Base-by-base conservation (phyloP, 768 basidiomycete genomes). In the Psilocybe cyanescens region DNA sequence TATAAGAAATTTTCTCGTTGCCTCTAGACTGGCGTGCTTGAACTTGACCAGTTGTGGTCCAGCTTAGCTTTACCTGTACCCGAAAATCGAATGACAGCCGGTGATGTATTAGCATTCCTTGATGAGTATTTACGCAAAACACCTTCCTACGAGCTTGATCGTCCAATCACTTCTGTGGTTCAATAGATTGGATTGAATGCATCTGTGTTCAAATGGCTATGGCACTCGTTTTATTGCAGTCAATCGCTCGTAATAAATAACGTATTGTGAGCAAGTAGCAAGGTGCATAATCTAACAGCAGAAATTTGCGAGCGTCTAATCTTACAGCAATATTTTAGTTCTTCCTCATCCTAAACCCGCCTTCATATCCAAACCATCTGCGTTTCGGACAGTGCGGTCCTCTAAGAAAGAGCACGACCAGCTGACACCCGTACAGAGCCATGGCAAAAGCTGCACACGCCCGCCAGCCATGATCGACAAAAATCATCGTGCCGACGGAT, bases 391-490 rank as follows among this genome's bases (percentile, higher is more conserved):
- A 76, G 55, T 89, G 87, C 4, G 90, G 89, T 0, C 90, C 90
- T 28, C 89, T 80, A 11, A 83, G 59, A 16, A 86, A 68, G 1
- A 90, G 76, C 3, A 90, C 61, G 8, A 79, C 41, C 1, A 91
- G 62, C 54, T 84, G 81, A 64, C 82, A 81, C 0, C 70, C 81
- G 33, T 83, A 78, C 68, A 81, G 80, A 0, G 79, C 87, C 54
- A 91, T 65, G 45, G 81, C 80, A 11, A 89, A 74, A 29, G 77
- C 76, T 1, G 87, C 84, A 4, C 82, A 80, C 0, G 87, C 79
- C 12, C 82, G 79, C 88, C 88, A 90, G 5, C 90, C 91, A 61
- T 83, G 71, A 7, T 76, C 62, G 29, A 86, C 80, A 72, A 89
- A 92, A 2, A 91, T 81, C 31, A 80, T 68, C 0, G 88, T 86